Base-by-base conservation (phyloP, 345 rosid species). In the Acer campestre region DNA sequence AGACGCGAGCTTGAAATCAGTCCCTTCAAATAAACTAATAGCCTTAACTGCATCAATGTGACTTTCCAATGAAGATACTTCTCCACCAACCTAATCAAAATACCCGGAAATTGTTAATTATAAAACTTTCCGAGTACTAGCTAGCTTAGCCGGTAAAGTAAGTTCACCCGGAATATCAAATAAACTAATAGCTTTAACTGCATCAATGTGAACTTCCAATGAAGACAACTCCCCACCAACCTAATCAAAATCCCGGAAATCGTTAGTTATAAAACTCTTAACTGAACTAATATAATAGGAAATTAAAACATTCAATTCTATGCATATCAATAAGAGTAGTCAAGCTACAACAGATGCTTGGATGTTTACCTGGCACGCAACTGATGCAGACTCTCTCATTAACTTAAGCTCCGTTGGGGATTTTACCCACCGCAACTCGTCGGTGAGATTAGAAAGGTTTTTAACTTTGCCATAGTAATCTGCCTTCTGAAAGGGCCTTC, bases 371-470 rank as follows among this genome's bases (percentile, higher is more conserved):
- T 96, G 98, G 83, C 97, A 96, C 77, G 91, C 95, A 84, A 94
- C 91, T 76, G 98, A 87, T 70, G 99, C 97, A 74, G 99, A 88
- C 75, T 96, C 98, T 82, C 89, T 89, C 98, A 94, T 96, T 84
- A 96, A 84, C 81, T 86, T 90, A 73, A 94, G 84, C 84, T 96
- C 98, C n/a, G 99, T 89, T 20, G 97, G 85, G 74, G 99, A 92
- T 84, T 96, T 96, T 79, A 81, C 84, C 93, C 95, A 91, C 42
- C 97, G 88, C 76, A 96, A 75, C 79, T 88, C 91, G 75, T 94
- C 92, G 17, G 92, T 91, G 67, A 86, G 82, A 75, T 69, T 74
- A 69, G 97, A 92, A 75, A 96, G 80, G 75, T 82, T 83, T 77
- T 86, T 87, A 82, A 92, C 92, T 85, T 88, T 84, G 73, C 91